Evolutionary conservation across 2,329 filamentous ascomycete genomes (phyloP).

Genomic region (Diplodia seriata): DNA sequence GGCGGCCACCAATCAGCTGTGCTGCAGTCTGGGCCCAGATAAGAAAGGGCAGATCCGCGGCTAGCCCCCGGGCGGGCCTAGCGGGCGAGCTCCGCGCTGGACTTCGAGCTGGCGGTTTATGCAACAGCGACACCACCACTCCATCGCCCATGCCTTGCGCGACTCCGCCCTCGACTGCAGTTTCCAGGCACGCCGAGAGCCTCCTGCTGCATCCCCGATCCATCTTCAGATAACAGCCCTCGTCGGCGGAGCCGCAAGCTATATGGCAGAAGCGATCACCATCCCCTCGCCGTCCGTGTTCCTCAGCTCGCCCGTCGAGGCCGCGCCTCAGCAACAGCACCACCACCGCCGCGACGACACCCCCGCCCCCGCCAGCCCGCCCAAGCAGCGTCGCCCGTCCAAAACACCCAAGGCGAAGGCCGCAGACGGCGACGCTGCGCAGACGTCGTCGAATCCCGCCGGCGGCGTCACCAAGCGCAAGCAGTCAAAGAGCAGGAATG

Average conservation of each 20-base stretch:
- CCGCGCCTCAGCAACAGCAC: constrained; percentile 34
- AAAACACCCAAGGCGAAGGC: constrained; percentile 22
- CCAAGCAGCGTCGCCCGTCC: constrained; percentile 37
- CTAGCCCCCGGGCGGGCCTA: constrained; percentile 13
- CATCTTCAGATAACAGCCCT: constrained; percentile 25
- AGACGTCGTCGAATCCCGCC: constrained; percentile 24
- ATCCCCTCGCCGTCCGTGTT: constrained; percentile 67
- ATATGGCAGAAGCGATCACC: constrained; percentile 63
- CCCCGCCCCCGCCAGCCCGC: constrained; percentile 32
- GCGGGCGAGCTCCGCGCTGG: constrained; percentile 30
- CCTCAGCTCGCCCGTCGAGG: constrained; percentile 48
- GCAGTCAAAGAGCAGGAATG: constrained; percentile 78
- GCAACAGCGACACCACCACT: constrained; percentile 17
- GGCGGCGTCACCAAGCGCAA: constrained; percentile 65
- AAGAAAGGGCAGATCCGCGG: constrained; percentile 29
- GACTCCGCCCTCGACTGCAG: constrained; percentile 31
- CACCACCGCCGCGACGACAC: constrained; percentile 37
- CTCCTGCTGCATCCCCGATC: constrained; percentile 33
- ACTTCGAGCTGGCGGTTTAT: constrained; percentile 31
- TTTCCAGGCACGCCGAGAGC: constrained; percentile 26
- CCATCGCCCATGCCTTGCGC: constrained; percentile 32
- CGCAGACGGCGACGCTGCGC: constrained; percentile 13
- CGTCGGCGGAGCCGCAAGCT: constrained; percentile 26
- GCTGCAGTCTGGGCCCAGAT: constrained; percentile 12
- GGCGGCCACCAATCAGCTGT: constrained; percentile 15